Percentiles rank a stretch among this genome's conserved stretches.
phyloP scores from a whole-genome alignment of 2,329 filamentous ascomycete genomes.

The Pseudohalonectria lignicola region DNA sequence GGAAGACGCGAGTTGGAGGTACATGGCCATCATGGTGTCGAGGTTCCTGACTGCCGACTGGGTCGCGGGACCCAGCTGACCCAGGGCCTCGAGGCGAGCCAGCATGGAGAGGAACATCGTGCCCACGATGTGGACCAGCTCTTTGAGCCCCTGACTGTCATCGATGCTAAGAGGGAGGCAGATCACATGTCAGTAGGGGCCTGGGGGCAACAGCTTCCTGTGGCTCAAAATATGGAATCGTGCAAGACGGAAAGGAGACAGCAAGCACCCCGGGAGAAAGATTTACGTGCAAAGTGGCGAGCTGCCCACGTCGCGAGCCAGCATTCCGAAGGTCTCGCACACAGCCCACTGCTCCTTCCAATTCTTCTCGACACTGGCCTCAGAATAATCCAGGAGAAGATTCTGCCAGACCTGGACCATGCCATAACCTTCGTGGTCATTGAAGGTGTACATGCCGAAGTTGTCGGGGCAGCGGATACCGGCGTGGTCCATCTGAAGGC shows the following conservation, averaged over 20 bases:
- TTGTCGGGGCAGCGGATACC: slow-evolving; percentile 20
- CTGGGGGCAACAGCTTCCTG: no score
- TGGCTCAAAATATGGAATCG: no score
- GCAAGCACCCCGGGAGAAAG: no score
- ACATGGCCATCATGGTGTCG: slow-evolving; percentile 24
- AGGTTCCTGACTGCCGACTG: slow-evolving; percentile 25
- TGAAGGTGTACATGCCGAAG: slow-evolving; percentile 30
- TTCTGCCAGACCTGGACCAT: slow-evolving; percentile 30
- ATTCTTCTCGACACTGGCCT: slow-evolving; percentile 16
- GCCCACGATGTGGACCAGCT: slow-evolving; percentile 12
- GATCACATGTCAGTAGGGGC: no score
- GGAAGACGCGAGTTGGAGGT: slow-evolving; percentile 12
- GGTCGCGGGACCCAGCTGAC: slow-evolving; percentile 17
- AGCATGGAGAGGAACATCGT: slow-evolving; percentile 27
- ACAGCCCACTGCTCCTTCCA: slow-evolving; percentile 25
- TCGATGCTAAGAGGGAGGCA: slow-evolving; percentile 16
- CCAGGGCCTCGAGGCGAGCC: slow-evolving; percentile 19
- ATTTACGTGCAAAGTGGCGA: slow-evolving; percentile 10
- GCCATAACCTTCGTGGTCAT: slow-evolving; percentile 28
- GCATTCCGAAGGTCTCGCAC: slow-evolving; percentile 23
- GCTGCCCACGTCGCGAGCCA: slow-evolving; percentile 12
- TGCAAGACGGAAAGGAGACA: not conserved
- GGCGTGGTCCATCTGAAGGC: slow-evolving; percentile 9
- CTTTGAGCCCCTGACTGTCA: slow-evolving; percentile 13
- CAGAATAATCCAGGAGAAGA: slow-evolving; percentile 22